These are phyloP conservation scores for Aphanomyces invadans DNA, from an alignment of 352 stramenopile species.

Conservation along the genomic window DNA sequence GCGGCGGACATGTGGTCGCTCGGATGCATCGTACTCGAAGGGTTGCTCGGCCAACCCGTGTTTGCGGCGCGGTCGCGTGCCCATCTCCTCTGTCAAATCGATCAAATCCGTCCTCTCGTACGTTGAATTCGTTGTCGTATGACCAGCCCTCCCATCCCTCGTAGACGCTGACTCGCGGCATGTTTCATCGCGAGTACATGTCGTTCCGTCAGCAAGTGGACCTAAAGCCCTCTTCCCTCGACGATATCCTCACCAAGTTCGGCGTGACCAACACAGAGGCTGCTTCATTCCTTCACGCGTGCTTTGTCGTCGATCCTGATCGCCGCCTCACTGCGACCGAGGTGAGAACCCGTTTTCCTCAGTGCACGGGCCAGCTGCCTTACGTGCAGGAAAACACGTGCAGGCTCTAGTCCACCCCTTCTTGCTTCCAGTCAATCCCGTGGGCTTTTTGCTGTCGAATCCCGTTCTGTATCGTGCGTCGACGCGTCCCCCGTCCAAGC, in stretches of 20 bases:
- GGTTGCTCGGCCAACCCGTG: conserved; percentile 42
- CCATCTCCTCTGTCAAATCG: conserved; percentile 12
- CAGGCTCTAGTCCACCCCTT: conserved; percentile 59
- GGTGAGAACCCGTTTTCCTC: no score
- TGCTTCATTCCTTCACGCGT: conserved; percentile 41
- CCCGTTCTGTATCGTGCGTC: neutral
- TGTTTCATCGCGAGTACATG: neutral
- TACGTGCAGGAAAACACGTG: no score
- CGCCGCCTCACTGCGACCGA: conserved; percentile 35
- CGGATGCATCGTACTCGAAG: conserved; percentile 62
- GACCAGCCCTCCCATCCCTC: neutral
- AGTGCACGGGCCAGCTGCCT: no score
- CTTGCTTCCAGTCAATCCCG: conserved; percentile 54
- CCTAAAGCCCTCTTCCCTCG: conserved; percentile 4
- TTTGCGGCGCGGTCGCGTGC: conserved; percentile 31
- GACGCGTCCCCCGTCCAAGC: neutral
- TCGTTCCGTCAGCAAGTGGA: neutral
- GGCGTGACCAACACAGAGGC: conserved; percentile 29
- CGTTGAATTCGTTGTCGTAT: neutral
- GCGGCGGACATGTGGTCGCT: conserved; percentile 77
- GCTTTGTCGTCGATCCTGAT: conserved; percentile 44
- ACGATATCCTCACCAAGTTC: neutral
- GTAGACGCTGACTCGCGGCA: conserved; percentile 1
- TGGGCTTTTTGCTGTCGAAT: conserved; percentile 42
- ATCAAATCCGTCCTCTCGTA: conserved; percentile 9